Evolutionary conservation across 1,284 basidiomycete genomes (phyloP).

Genomic region (Abortiporus biennis): DNA sequence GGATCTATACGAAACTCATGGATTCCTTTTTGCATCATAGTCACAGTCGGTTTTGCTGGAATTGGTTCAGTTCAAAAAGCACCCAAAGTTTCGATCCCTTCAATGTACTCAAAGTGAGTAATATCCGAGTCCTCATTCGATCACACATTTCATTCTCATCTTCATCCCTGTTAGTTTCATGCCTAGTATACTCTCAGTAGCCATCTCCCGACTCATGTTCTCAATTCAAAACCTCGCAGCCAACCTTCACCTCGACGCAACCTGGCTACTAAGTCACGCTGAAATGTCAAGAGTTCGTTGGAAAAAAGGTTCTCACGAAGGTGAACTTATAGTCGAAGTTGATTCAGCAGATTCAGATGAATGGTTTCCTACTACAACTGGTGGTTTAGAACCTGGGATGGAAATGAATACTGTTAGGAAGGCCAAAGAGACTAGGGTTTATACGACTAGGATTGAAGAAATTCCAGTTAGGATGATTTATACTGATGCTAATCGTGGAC

Average conservation of each 20-base stretch:
- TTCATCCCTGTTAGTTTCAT: slow-evolving; percentile 15
- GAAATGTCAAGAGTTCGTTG: slow-evolving; percentile 27
- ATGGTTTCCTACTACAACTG: too few species aligned
- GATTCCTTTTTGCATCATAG: too few species aligned
- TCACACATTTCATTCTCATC: neutral
- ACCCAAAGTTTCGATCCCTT: slow-evolving; percentile 12
- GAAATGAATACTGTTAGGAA: too few species aligned
- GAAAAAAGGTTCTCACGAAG: slow-evolving; percentile 28
- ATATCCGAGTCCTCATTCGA: neutral
- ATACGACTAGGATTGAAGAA: too few species aligned
- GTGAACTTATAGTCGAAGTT: slow-evolving; percentile 35
- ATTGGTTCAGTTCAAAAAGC: slow-evolving; percentile 12
- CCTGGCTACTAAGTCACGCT: slow-evolving; percentile 24
- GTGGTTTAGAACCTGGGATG: too few species aligned
- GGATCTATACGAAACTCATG: too few species aligned
- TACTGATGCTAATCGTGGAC: too few species aligned
- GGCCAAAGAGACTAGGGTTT: too few species aligned
- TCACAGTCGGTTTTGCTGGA: slow-evolving; percentile 13
- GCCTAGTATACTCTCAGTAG: slow-evolving; percentile 18
- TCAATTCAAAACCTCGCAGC: slow-evolving; percentile 25
- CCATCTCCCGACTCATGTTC: slow-evolving; percentile 26
- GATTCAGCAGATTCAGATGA: slow-evolving; percentile 3
- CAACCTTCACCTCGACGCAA: slow-evolving; percentile 18
- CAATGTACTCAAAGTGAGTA: slow-evolving; percentile 20
- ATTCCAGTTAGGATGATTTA: too few species aligned